phyloP scores from a whole-genome alignment of 176 grass and related monocot genomes.

The Carex myosuroides region DNA sequence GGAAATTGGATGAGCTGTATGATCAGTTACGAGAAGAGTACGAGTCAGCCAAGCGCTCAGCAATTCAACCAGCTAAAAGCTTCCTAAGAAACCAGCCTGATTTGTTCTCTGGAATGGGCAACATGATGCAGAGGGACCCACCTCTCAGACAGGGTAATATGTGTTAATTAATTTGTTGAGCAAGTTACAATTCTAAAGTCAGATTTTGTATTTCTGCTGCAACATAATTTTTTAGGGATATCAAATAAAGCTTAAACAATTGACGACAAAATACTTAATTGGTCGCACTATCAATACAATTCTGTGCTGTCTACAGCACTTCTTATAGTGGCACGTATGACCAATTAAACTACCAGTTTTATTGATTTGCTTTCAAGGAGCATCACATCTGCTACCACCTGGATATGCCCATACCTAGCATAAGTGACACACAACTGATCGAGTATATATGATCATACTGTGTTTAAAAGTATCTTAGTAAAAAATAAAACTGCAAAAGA shows the following conservation, averaged over 20 bases:
- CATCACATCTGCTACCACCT: neutral
- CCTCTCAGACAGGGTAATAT: constrained; percentile 51
- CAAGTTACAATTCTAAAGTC: neutral
- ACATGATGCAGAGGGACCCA: constrained; percentile 34
- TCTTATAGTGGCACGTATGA: neutral
- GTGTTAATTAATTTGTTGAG: constrained; percentile 9
- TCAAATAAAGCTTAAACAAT: neutral
- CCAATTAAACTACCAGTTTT: neutral
- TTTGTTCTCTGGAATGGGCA: constrained; percentile 54
- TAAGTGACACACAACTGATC: neutral
- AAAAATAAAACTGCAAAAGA: constrained; percentile 23
- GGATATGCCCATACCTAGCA: neutral
- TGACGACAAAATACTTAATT: neutral
- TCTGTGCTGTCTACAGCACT: neutral
- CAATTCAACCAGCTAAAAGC: constrained; percentile 67
- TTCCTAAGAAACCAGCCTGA: constrained; percentile 57
- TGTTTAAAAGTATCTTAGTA: neutral
- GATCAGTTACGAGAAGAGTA: constrained; percentile 75
- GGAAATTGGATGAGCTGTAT: constrained; percentile 90
- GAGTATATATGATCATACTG: neutral
- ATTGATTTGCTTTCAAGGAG: neutral
- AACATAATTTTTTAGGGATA: neutral
- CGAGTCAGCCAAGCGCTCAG: constrained; percentile 55
- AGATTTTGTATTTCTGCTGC: neutral
- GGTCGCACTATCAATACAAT: neutral